phyloP scores from a whole-genome alignment of 2,329 filamentous ascomycete genomes.

The Colletotrichum paranaense region DNA sequence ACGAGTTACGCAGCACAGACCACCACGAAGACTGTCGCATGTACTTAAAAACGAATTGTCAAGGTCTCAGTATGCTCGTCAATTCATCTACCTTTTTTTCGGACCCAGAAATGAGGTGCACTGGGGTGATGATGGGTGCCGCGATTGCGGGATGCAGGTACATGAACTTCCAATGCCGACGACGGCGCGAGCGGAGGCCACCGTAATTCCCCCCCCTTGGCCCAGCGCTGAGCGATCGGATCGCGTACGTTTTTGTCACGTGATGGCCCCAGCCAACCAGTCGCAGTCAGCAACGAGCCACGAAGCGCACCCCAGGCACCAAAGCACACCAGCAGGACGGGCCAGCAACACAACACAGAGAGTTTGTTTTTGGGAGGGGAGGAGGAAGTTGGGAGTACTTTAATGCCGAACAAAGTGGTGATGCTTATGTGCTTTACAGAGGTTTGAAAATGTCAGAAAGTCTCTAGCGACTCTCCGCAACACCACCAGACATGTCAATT shows the following conservation, averaged over 20 bases:
- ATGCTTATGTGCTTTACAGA: not conserved
- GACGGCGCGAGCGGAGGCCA: slow-evolving; percentile 31
- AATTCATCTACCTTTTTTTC: slow-evolving; percentile 20
- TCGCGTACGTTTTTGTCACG: slow-evolving; percentile 26
- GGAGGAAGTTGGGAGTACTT: not conserved
- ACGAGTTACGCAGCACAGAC: not conserved
- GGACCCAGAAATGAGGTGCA: slow-evolving; percentile 29
- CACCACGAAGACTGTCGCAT: slow-evolving; percentile 8
- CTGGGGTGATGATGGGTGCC: slow-evolving; percentile 16
- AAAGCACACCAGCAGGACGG: not conserved
- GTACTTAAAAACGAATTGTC: not conserved
- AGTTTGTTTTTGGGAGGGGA: slow-evolving; percentile 3
- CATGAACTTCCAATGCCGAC: slow-evolving; percentile 33
- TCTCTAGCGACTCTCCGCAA: not conserved
- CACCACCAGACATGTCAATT: not conserved
- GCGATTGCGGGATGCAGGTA: slow-evolving; percentile 28
- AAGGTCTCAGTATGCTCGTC: not conserved
- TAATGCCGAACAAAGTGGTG: not conserved
- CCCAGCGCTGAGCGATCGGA: slow-evolving; percentile 28
- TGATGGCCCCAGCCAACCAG: slow-evolving; percentile 2
- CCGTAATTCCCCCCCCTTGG: slow-evolving; percentile 24
- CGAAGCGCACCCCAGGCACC: not conserved
- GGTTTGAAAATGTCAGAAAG: not conserved
- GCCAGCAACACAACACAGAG: not conserved
- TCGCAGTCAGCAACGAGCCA: slow-evolving; percentile 19